Conservation (phyloP, 768 basidiomycete genomes). For the Xerocomus brunneocitrinus region DNA sequence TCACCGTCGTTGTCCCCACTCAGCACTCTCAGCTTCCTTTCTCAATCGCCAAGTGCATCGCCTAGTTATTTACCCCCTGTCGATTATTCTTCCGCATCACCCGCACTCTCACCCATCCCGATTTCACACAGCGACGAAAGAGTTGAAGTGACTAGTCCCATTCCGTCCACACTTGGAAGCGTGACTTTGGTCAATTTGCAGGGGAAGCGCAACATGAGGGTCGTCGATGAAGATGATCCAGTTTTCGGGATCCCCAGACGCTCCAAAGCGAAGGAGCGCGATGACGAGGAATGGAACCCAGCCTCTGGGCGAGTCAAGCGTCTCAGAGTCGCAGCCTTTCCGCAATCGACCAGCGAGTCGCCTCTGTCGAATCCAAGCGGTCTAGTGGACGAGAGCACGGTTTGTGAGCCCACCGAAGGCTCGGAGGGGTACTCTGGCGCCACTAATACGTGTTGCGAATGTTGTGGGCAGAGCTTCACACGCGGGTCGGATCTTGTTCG, state of each 20-base stretch:
- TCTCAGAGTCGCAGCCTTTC: not conserved
- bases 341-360: not conserved
- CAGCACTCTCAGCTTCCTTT: conserved; percentile 9
- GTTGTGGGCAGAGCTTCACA: conserved; percentile 17
- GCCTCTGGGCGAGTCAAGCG: conserved; percentile 2
- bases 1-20: conserved; percentile 17
- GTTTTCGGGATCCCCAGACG: conserved; percentile 5
- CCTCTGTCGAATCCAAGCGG: not conserved
- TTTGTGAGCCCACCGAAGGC: not conserved
- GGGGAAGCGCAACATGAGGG: conserved; percentile 12
- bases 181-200: not conserved
- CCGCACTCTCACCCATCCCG: not conserved
- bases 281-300: conserved; percentile 24
- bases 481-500: conserved; percentile 20
- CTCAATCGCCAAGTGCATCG: conserved; percentile 8
- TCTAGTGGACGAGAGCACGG: not conserved
- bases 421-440: not conserved
- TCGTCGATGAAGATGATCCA: conserved; percentile 1
- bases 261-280: conserved; percentile 10
- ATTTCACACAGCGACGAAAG: not conserved
- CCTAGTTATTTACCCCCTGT: not conserved
- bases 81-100: not conserved
- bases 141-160: not conserved
- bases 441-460: conserved; percentile 4
- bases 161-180: not conserved